Conservation (phyloP, 495 filamentous ascomycete genomes). For the Neurospora sp. region DNA sequence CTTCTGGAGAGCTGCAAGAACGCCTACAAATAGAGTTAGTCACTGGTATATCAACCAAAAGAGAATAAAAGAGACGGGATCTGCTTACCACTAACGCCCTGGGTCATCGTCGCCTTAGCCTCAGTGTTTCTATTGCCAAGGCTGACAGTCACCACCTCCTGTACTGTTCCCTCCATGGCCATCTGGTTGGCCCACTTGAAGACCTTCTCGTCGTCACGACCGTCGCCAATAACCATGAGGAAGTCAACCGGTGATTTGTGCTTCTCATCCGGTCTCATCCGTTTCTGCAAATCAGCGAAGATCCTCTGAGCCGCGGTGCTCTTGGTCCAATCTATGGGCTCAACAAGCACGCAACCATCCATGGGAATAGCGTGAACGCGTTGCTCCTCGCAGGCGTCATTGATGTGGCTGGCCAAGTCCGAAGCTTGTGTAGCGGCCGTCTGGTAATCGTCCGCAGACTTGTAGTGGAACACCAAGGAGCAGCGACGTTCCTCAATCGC, state of each 20-base stretch:
- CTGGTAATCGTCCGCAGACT: conserved; percentile 63
- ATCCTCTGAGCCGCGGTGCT: conserved; percentile 64
- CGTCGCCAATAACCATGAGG: conserved; percentile 76
- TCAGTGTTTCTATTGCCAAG: conserved; percentile 79
- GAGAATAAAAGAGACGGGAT: conserved; percentile 2
- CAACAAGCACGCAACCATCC: conserved; percentile 66
- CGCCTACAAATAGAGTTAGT: conserved; percentile 20
- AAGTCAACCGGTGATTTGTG: conserved; percentile 58
- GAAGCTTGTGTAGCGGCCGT: conserved; percentile 66
- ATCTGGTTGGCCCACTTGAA: conserved; percentile 88
- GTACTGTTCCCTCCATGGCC: conserved; percentile 30
- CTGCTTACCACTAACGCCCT: conserved; percentile 74
- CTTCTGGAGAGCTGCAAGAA: conserved; percentile 39
- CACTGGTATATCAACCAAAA: background rate
- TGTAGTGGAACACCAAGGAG: conserved; percentile 80
- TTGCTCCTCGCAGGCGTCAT: conserved; percentile 76
- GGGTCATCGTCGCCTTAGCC: conserved; percentile 72
- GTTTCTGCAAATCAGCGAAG: conserved; percentile 47
- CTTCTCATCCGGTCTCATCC: conserved; percentile 25
- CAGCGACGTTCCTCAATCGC: conserved; percentile 80
- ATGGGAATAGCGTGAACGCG: conserved; percentile 76
- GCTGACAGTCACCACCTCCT: conserved; percentile 67
- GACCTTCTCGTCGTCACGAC: conserved; percentile 83
- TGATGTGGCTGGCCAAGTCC: conserved; percentile 86
- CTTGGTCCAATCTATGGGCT: conserved; percentile 75